Base-by-base conservation (phyloP, 2,329 filamentous ascomycete genomes). In the Helotiales sp. region DNA sequence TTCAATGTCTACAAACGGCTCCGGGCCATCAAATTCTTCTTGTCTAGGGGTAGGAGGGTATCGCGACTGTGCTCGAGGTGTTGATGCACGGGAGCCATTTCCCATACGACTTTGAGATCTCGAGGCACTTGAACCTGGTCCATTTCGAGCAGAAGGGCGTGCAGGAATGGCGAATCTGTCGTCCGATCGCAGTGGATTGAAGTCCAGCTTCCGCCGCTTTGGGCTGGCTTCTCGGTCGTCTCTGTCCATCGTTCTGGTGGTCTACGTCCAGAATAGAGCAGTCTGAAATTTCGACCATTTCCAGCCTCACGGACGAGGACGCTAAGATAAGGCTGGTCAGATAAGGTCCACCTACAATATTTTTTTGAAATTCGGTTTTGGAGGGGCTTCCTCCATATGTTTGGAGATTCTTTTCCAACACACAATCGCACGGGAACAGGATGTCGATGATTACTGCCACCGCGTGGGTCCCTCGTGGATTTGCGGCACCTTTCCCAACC, bases 171-270 rank as follows among this genome's bases (percentile, higher is more conserved):
- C 77, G 63, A 84, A 87, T 57, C 82, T 79, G 63, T 86, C 83
- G 55, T 81, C 79, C 33, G 76, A 77, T 61, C 77, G 74, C 8
- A 80, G 67, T 24, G 78, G 78, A 63, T 81, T 81, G 59, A 81
- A 78, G 63, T 90, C 84, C n/a, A 90, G 72, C 71, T 82, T 88
- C 36, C 87, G 82, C 66, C 87, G 77, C 72, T 87, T 89, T 3
- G 84, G 83, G 69, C 81, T 86, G 52, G 69, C 53, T 54, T 70
- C 68, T 49, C 63, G 64, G 58, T 80, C 73, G 54, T 72, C 72
- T 55, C 72, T 71, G 17, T 66, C 68, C 76, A 78, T 78, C 8
- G 55, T 44, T 19, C 40, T 27, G 40, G 40, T 9, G 19, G n/a
- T 44, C 22, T 67, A n/a, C n/a, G n/a, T n/a, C n/a, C n/a, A n/a